Evolutionary conservation across 805 yeast species (phyloP), one percentile per base, ranked within the genome.

Genomic region (Ogataea allantospora): DNA sequence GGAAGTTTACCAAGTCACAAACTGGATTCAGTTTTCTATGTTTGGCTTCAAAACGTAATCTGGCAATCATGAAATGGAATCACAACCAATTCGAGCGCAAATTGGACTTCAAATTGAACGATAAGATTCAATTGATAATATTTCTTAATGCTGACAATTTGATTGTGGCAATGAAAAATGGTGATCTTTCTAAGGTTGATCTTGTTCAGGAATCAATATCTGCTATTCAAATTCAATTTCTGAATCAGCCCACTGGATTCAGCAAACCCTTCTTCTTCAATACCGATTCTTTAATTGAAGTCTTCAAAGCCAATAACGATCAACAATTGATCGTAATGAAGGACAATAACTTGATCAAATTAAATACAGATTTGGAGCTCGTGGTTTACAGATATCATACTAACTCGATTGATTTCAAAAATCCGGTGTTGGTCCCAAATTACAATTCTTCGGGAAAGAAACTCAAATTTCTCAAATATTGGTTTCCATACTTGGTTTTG

Each of bases 401-500:
- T 2, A 52, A 45, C 23, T 40, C 52, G 5, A 33, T 40, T 7
- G 52, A 50, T 27, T 51, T 46, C 22, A 47, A 45, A 27, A 53
- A 53, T 31, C 54, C 54, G 1, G 39, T 54, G 6, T 13, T 35
- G 13, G 33, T 53, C 5, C 34, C 48, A 3, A 25, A 23, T 9
- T 22, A 38, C 21, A 35, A 30, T 9, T 28, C 31, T 4, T 20
- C 35, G 33, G 59, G 59, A 9, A 55, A 42, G 27, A 51, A 46
- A 30, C 48, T 70, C 7, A 44, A 50, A 18, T 40, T 41, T 35
- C 46, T 66, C 11, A 56, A 49, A 20, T 64, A 53, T 43, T 55
- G 59, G 56, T 65, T 67, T 34, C 77, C 77, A 0, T 72, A 68
- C 42, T 41, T 71, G 10, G 33, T 71, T 5, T 33, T 62, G 5